A percentile compares a stretch with the other conserved stretches of the same genome.
phyloP scores from a whole-genome alignment of 768 basidiomycete genomes.

The Kwoniella europaea region DNA sequence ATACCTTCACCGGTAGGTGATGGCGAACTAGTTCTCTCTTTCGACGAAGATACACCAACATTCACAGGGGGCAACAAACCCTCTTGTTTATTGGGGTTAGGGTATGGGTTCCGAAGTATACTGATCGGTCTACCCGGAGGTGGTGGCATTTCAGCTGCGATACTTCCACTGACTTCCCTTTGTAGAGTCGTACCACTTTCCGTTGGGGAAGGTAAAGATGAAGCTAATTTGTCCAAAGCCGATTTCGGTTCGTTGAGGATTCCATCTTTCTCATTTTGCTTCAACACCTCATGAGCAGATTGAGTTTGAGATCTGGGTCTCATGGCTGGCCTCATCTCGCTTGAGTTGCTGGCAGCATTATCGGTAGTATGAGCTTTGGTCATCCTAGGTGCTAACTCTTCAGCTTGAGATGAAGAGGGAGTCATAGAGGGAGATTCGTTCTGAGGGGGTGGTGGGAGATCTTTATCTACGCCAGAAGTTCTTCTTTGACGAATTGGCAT shows the following conservation, averaged over 20 bases:
- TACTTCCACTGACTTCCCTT: conserved; percentile 24
- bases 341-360: conserved; percentile 12
- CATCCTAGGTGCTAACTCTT: conserved; percentile 33
- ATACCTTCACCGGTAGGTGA: conserved; percentile 32
- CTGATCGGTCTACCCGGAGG: conserved; percentile 29
- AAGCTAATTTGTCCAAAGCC: conserved; percentile 46
- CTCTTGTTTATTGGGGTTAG: conserved; percentile 24
- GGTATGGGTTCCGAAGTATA: conserved; percentile 35
- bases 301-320: conserved; percentile 44
- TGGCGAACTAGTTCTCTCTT: conserved; percentile 15
- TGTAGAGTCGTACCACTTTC: neutral
- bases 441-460: conserved; percentile 40
- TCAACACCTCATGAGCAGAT: conserved; percentile 50
- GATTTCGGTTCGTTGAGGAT: conserved; percentile 46
- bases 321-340: conserved; percentile 30
- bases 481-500: neutral
- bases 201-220: conserved; percentile 5
- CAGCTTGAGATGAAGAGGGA: neutral
- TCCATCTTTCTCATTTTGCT: conserved; percentile 38
- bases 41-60: neutral
- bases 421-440: conserved; percentile 13
- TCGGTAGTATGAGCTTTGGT: conserved; percentile 41
- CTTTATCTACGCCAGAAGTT: conserved; percentile 30
- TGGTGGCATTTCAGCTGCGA: conserved; percentile 30
- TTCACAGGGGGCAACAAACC: conserved; percentile 10